These are phyloP conservation scores for Geotrichum candidum DNA, from an alignment of 1,139 yeast genomes.

Conservation along the genomic window DNA sequence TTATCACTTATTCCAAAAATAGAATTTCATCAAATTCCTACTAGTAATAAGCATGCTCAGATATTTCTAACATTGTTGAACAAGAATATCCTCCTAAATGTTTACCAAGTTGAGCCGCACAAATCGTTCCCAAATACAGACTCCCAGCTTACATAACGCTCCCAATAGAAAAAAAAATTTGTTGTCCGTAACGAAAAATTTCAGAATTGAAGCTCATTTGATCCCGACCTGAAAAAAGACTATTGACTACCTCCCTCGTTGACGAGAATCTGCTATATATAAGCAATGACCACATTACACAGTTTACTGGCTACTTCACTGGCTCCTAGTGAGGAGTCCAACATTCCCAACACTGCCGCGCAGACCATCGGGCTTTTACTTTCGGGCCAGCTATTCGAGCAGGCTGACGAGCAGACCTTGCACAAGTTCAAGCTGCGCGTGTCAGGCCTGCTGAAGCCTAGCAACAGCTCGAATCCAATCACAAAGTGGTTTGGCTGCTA, in stretches of 20 bases:
- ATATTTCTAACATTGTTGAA: too few relatives aligned
- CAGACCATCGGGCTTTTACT: constrained; percentile 20
- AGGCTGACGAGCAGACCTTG: constrained; percentile 26
- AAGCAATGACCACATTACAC: constrained; percentile 18
- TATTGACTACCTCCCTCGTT: background rate
- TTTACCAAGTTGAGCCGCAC: background rate
- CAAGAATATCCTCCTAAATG: too few relatives aligned
- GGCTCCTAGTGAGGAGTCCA: constrained; percentile 21
- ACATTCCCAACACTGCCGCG: constrained; percentile 19
- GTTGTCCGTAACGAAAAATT: background rate
- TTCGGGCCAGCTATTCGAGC: constrained; percentile 21
- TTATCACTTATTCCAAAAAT: too few relatives aligned
- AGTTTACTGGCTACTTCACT: constrained; percentile 22
- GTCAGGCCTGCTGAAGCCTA: constrained; percentile 36
- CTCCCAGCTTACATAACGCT: background rate
- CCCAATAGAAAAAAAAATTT: background rate
- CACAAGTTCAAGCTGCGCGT: constrained; percentile 35
- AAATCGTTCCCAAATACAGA: background rate
- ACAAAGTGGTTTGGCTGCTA: constrained; percentile 35
- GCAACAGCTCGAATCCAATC: constrained; percentile 20
- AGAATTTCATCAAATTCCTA: too few relatives aligned
- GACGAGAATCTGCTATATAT: background rate
- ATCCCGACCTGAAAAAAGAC: background rate
- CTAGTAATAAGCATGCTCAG: too few relatives aligned
- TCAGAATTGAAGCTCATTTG: background rate